These are phyloP conservation scores for Saturnispora hagleri DNA, from an alignment of 805 yeast genomes.

Conservation along the genomic window DNA sequence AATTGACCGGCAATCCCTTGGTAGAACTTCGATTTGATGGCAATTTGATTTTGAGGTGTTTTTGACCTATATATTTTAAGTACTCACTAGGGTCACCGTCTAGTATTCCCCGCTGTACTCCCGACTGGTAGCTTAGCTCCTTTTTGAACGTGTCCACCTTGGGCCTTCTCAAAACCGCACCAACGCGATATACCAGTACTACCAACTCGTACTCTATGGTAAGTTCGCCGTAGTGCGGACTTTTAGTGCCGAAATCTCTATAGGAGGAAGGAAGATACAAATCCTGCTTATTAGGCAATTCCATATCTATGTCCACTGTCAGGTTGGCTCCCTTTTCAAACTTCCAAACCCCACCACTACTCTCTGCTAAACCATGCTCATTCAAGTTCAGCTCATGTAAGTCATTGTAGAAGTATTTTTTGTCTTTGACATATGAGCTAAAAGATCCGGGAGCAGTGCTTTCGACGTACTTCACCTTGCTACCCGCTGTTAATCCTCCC, in stretches of 20 bases:
- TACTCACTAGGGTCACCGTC: neutral
- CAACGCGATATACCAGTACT: neutral
- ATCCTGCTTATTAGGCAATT: neutral
- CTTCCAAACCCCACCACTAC: neutral
- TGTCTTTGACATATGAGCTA: neutral
- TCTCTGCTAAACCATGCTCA: neutral
- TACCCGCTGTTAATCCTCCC: neutral
- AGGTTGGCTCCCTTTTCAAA: neutral
- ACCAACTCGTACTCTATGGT: neutral
- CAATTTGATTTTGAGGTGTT: neutral
- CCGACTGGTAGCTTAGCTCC: conserved; percentile 1
- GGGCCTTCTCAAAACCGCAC: neutral
- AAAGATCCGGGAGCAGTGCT: neutral
- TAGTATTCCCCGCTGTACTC: neutral
- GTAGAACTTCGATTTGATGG: too few relatives aligned
- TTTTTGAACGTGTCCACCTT: neutral
- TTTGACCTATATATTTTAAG: neutral
- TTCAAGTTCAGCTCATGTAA: neutral
- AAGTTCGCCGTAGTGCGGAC: neutral
- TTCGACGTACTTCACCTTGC: neutral
- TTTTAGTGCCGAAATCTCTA: neutral
- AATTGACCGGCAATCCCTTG: neutral
- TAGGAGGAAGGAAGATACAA: conserved; percentile 3
- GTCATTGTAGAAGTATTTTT: neutral
- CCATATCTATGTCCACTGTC: neutral